Conservation (phyloP, 2,329 filamentous ascomycete species). For the Meredithiella fracta region DNA sequence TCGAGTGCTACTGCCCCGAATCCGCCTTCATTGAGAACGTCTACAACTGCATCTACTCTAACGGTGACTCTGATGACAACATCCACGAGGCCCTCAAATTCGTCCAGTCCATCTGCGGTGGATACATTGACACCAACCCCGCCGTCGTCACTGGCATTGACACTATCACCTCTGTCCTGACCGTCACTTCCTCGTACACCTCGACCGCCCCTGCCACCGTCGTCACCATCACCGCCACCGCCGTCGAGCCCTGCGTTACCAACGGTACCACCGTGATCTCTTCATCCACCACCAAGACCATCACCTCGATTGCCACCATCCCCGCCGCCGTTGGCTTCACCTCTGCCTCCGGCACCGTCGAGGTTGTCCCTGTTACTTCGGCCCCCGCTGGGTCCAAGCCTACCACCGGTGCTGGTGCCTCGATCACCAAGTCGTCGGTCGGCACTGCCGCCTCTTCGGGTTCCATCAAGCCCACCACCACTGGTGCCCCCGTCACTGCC, state of each 20-base stretch:
- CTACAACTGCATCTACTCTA: constrained; percentile 64
- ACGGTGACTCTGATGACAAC: constrained; percentile 49
- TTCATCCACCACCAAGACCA: constrained; percentile 31
- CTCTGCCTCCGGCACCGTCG: constrained; percentile 15
- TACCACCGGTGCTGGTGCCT: neutral
- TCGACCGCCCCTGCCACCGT: constrained; percentile 29
- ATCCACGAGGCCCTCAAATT: constrained; percentile 58
- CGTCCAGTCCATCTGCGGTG: constrained; percentile 82
- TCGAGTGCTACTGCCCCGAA: constrained; percentile 73
- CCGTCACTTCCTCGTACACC: constrained; percentile 30
- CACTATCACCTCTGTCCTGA: constrained; percentile 43
- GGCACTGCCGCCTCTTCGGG: constrained; percentile 10
- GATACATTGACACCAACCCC: constrained; percentile 61
- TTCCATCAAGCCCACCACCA: constrained; percentile 2
- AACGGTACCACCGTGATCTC: constrained; percentile 27
- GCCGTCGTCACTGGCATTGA: constrained; percentile 64
- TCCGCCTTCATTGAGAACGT: constrained; percentile 60
- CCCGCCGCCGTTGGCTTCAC: constrained; percentile 35
- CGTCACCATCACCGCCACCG: constrained; percentile 32
- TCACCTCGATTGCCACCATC: constrained; percentile 35
- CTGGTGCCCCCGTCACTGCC: constrained; percentile 11
- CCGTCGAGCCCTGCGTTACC: constrained; percentile 7
- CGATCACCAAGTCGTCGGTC: constrained; percentile 19
- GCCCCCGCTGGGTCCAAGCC: constrained; percentile 11
- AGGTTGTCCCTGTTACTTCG: constrained; percentile 15